Evolutionary conservation across 768 basidiomycete species (phyloP), one percentile per base, ranked within the genome.

Genomic region (Mycena haematopus): DNA sequence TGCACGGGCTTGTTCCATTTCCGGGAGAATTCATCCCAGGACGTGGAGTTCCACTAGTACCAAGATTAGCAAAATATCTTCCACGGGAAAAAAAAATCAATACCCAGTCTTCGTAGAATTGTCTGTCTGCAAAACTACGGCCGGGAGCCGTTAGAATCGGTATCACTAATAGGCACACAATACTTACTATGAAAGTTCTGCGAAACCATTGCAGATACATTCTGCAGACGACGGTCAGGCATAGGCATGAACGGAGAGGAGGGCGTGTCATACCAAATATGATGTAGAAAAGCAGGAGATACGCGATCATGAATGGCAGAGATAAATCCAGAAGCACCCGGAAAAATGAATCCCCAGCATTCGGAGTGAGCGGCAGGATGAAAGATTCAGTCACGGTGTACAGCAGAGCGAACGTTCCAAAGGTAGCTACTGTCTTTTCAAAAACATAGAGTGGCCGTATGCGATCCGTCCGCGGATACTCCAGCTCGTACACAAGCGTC

Each of bases 1-100:
- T 99, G 90, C 33, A 98, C 96, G 13, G 96, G 96, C 67, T 93
- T 95, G 78, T 99, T 99, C 96, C 97, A 99, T 78, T 96, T 96
- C 46, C 97, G 88, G 4, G 96, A 92, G 74, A 96, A 98, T 75
- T 98, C 94, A 68, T 98, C 96, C 92, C 92, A 95, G 2, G 94
- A 93, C 0, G 91, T 94, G 7, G 94, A 94, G 76, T 99, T 99
- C 96, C 96, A 98, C 92, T 86, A 79, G 21, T 9, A 21, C 14
- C 3, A 38, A 14, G 25, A 36, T 61, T 10, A 50, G 27, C 9
- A 10, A n/a, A 21, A 17, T 9, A 21, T 29, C 31, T 29, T n/a
- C 42, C 6, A 1, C 19, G 4, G 58, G 4, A 31, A 35, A 49
- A n/a, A n/a, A n/a, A 42, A 31, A 71, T 78, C 42, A 31, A 71